Base-by-base conservation (phyloP, 2,329 filamentous ascomycete species). In the Fusarium marasasianum region DNA sequence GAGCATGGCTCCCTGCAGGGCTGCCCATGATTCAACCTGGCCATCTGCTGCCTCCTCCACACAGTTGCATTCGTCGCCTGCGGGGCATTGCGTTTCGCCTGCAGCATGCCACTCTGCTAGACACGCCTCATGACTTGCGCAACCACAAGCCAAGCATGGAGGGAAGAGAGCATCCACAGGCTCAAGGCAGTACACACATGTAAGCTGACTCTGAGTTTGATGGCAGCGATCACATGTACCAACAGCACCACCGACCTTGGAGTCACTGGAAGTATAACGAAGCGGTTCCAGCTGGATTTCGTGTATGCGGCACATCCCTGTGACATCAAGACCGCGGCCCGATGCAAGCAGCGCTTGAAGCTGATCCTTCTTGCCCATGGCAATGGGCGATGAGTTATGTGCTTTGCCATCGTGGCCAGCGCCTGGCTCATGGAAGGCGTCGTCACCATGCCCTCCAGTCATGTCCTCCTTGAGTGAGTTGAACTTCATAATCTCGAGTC, bases 401-500 rank as follows among this genome's bases (percentile, higher is more conserved):
- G 78, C 80, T 37, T 77, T 79, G 50, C 78, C 83, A n/a, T 85
- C 84, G 40, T 82, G 82, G 26, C 83, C 78, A 48, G 82, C 83
- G 59, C 81, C 76, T 14, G 82, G 79, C 22, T 83, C 82, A 50
- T 82, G 79, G 53, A 82, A 80, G 69, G 79, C 82, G 48, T 75
- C 77, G 29, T 82, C 80, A 8, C 70, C 64, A 37, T 79, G 79
- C 2, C 79, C 76, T 10, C 47, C 72, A 29, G 63, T 79, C 75
- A 53, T 76, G 54, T 87, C 85, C 33, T 88, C 87, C 62, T 87
- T 87, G 44, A 92, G 82, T 8, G 89, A 86, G 71, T 92, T 92
- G 77, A 92, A 93, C 77, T 93, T 93, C 82, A 93, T 86, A 35
- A 93, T 88, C 78, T 93, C 91, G 3, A 93, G 85, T 24, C 91